Evolutionary conservation across 768 basidiomycete species (phyloP), one percentile per base, ranked within the genome.

Genomic region (Nidula microcarpa): DNA sequence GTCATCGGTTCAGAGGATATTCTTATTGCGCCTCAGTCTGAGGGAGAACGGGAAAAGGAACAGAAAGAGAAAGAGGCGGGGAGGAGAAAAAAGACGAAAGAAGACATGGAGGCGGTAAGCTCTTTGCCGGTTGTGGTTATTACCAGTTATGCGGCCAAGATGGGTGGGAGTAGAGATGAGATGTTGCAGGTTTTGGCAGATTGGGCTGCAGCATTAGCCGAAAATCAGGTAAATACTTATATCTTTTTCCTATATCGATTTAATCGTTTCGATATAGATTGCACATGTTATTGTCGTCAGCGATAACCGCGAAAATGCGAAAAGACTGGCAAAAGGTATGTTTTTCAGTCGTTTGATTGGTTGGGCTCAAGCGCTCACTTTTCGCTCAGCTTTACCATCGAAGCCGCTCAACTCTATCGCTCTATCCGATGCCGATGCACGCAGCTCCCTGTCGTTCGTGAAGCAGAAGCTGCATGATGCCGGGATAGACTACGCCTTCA

Each of bases 251-350:
- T 17, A 7, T 34, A 23, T 35, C 47, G 45, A n/a, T 23, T 43
- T 52, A 47, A 33, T 51, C 18, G 43, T 49, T 39, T n/a, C 43
- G 30, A 43, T 41, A 18, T 55, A 94, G 91, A 74, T 92, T 53
- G 96, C 96, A 0, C 95, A 98, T 68, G 93, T 97, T 45, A 75
- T 99, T 47, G 84, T 98, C 34, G 73, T 94, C 43, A 91, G 91
- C 60, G 92, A 98, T 64, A 94, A 93, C 59, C 82, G 89, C 30
- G 93, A 94, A 60, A 89, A 95, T 53, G 76, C 84, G 1, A 97
- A 93, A 64, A 75, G 81, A n/a, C 72, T 98, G 6, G 84, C 91
- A 0, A 89, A 87, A 76, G 87, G 92, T 89, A 60, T 14, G 57
- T 44, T 33, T 23, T 23, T 23, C 23, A 23, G 23, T 23, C 23